Base-by-base conservation (phyloP, 805 yeast genomes). In the Yarrowia porcina region DNA sequence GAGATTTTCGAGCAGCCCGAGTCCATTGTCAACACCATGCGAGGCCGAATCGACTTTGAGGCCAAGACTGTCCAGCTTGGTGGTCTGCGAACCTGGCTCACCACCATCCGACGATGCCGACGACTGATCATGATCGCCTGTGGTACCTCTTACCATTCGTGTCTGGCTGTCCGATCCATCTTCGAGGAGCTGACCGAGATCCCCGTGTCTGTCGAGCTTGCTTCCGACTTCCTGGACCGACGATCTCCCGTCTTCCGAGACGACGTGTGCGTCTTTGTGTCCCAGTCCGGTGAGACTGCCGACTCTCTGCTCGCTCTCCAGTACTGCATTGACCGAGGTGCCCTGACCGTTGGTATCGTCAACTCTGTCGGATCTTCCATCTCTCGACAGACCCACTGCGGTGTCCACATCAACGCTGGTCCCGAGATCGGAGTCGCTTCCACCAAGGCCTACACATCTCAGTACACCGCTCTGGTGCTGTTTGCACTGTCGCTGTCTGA, bases 391-490 rank as follows among this genome's bases (percentile, higher is more conserved):
- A 94, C 99, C 21, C 96, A 92, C 77, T 94, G 99, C 81, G 99
- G 99, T 84, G 97, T 94, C 64, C 99, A 94, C 76, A 92, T 94
- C 74, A 94, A 94, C 74, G 99, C 99, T 54, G 99, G 99, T 68
- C 99, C 99, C 49, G 99, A 94, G 78, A 94, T 94, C 67, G 98
- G 99, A 76, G 99, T 94, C 69, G 99, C 99, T 11, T 91, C 97
- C 12, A 94, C 99, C 52, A 94, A 94, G 79, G 99, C 99, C 28
- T 94, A 94, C 80, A 94, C 99, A 8, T 94, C 99, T 11, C 99
- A 94, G 76, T 94, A 86, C 76, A 92, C 96, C 75, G 98, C 99
- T 0, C 80, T 94, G 67, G 97, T 93, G 4, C 90, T 94, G 97
- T 83, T 94, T 79, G 98, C 98, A 0, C 82, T 94, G 62, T 90